These are phyloP conservation scores for Globisporangium alternatum DNA, from an alignment of 352 stramenopile genomes.

Conservation along the genomic window DNA sequence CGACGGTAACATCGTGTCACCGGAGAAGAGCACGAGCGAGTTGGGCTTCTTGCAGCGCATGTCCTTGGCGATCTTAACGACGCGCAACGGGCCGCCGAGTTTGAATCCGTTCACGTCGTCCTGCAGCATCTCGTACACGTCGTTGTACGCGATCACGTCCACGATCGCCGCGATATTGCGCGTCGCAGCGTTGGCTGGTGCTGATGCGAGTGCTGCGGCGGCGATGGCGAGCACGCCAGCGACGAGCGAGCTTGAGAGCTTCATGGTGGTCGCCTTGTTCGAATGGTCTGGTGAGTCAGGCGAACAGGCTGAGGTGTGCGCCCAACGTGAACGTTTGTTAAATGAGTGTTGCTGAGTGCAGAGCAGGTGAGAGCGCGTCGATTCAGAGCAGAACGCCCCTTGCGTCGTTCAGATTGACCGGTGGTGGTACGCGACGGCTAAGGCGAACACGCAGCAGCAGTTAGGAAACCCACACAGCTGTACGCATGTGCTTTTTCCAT, in stretches of 20 bases:
- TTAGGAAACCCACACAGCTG: background rate
- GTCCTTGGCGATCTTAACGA: slow-evolving; percentile 49
- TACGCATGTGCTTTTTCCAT: background rate
- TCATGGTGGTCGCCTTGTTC: background rate
- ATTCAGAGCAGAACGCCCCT: background rate
- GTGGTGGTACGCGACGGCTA: background rate
- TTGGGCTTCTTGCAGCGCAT: slow-evolving; percentile 61
- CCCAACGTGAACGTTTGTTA: background rate
- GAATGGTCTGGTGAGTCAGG: background rate
- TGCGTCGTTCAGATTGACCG: background rate
- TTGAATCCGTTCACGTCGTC: slow-evolving; percentile 56
- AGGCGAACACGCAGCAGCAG: background rate
- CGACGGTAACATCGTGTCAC: slow-evolving; percentile 74
- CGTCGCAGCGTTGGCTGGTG: background rate
- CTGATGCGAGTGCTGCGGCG: background rate
- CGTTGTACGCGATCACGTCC: slow-evolving; percentile 75
- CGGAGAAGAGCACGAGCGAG: slow-evolving; percentile 69
- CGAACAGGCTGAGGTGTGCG: background rate
- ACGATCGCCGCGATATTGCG: slow-evolving; percentile 46
- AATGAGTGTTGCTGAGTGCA: background rate
- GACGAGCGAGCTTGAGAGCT: background rate
- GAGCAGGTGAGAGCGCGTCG: background rate
- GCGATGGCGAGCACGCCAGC: background rate
- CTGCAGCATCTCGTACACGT: slow-evolving; percentile 77
- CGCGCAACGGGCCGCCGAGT: slow-evolving; percentile 59